These are phyloP conservation scores for Mycena floridula DNA, from an alignment of 768 basidiomycete genomes.

Conservation along the genomic window DNA sequence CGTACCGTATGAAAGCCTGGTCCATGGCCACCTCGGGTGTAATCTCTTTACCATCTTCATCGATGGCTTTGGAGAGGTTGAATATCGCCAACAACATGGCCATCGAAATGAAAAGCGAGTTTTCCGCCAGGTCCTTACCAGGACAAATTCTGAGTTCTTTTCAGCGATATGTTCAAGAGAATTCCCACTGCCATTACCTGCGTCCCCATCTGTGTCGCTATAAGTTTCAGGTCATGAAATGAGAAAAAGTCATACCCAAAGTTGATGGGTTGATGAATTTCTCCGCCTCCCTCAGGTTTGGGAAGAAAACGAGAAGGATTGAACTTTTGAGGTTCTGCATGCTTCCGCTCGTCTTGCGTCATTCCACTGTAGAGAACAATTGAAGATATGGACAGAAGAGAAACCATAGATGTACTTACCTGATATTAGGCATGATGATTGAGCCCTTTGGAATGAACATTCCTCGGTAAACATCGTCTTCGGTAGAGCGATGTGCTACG, in stretches of 20 bases:
- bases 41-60: conserved; percentile 2
- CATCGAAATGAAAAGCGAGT: conserved; percentile 4
- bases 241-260: conserved; percentile 22
- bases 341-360: not conserved
- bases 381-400: conserved; percentile 29
- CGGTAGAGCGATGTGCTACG: conserved; percentile 21
- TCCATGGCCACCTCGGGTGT: too few relatives aligned
- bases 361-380: conserved; percentile 25
- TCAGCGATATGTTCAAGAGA: not conserved
- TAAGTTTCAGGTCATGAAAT: too few relatives aligned
- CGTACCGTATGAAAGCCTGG: too few relatives aligned
- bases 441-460: conserved; percentile 35
- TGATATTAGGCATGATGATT: conserved; percentile 33
- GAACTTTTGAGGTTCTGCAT: conserved; percentile 29
- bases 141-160: not conserved
- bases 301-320: conserved; percentile 34
- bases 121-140: conserved; percentile 2
- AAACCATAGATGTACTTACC: conserved; percentile 24
- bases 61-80: conserved; percentile 24
- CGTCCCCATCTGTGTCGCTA: too few relatives aligned
- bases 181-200: conserved; percentile 1
- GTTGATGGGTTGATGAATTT: conserved; percentile 8
- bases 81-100: conserved; percentile 36
- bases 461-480: conserved; percentile 36
- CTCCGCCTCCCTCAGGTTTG: conserved; percentile 6